Evolutionary conservation across 2,329 filamentous ascomycete species (phyloP), one percentile per base, ranked within the genome.

Genomic region (Aspergillus sp.): DNA sequence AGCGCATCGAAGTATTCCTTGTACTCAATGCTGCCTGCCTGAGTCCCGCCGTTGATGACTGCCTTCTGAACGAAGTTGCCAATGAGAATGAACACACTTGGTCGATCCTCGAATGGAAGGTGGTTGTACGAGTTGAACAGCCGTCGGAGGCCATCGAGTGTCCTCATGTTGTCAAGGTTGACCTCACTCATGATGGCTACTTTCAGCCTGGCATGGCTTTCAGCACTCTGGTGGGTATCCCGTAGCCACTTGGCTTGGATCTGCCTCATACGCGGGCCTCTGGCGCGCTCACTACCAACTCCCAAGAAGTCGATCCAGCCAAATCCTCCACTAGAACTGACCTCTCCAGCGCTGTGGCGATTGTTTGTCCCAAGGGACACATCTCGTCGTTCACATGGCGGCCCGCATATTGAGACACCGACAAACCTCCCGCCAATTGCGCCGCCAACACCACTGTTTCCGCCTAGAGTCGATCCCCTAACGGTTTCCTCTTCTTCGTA

Each of bases 261-360:
- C 54, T 83, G 85, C 50, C 89, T 85, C 93, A 97, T 97, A 52
- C 88, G 87, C 1, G 82, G 71, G 0, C 93, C 92, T 1, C 88
- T 84, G 5, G 91, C 91, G 43, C 91, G 87, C 70, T 96, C 91
- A 64, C 91, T 96, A 32, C 93, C 93, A 1, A 94, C 83, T 5
- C 93, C 94, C 1, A 97, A 78, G 66, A 97, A 99, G 70, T 97
- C 94, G 49, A 96, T 91, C 92, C 94, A 99, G 41, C 94, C 94
- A 66, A 97, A 97, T 1, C 89, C 90, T 53, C 89, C 89, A 23
- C 87, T 88, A 40, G 88, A 71, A 40, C 70, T 76, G 32, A 75
- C 52, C 48, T 73, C 67, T 53, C 65, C 58, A 41, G 53, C 62
- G 16, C 57, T 66, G 25, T 68, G 63, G 13, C 64, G 79, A 14